Base-by-base conservation (phyloP, 1,139 yeast species). In the Meyerozyma smithsonii region DNA sequence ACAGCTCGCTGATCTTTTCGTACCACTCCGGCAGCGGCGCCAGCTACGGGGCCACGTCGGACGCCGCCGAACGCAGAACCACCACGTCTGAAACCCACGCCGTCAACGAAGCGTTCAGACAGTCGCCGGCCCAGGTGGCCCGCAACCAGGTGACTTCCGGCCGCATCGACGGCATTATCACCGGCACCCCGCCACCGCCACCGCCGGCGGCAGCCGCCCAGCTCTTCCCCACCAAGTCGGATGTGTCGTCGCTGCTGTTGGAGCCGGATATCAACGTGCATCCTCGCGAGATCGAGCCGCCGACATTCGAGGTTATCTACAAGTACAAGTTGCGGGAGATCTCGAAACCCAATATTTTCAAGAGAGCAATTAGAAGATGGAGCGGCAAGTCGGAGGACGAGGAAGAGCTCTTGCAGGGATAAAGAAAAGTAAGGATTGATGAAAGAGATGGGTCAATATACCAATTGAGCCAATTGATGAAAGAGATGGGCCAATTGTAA, bases 241-340 rank as follows among this genome's bases (percentile, higher is more conserved):
- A 60, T 8, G 47, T 46, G 11, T 37, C 49, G 37, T 14, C 32
- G 21, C 18, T 28, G 15, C 16, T 19, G 32, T 10, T 30, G 41
- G 28, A 35, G 26, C 33, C 35, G 32, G 28, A 40, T 36, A 36
- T 20, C 34, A 46, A 55, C 40, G 52, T 58, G 15, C 49, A 59
- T 8, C 68, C 69, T 3, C 59, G 52, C 41, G 73, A 66, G 41
- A 65, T 67, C 38, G 68, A 68, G 42, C 74, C 74, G 14, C 74
- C 74, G 3, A 37, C 58, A 2, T 59, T 60, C 35, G 66, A 66
- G 10, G 61, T 56, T 32, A 58, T 68, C 20, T 49, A 55, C 39
- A 49, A 55, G 39, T 64, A 47, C 47, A 68, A 68, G 46, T 40
- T 58, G 14, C 36, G 16, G 12, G 33, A 36, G 26, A 17, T 28